These are phyloP conservation scores for Claviceps arundinis DNA, from an alignment of 2,329 filamentous ascomycete genomes.

Conservation along the genomic window DNA sequence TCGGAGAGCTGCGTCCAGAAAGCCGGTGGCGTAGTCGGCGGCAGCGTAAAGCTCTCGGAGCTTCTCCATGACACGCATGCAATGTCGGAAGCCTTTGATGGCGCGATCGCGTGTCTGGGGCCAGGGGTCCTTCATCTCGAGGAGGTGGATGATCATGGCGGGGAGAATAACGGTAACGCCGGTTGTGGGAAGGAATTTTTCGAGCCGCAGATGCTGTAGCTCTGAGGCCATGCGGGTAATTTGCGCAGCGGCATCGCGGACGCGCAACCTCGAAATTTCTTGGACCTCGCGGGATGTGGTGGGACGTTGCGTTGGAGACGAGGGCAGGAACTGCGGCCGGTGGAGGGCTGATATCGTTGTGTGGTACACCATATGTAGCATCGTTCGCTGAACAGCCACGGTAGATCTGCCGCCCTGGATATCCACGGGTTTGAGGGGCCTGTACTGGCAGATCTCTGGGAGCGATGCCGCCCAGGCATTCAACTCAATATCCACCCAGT, in stretches of 20 bases:
- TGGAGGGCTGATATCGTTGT: constrained; percentile 85
- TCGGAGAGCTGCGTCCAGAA: constrained; percentile 81
- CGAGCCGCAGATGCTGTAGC: constrained; percentile 58
- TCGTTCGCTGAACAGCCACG: constrained; percentile 59
- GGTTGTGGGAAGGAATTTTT: constrained; percentile 72
- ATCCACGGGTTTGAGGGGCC: constrained; percentile 38
- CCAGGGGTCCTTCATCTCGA: constrained; percentile 79
- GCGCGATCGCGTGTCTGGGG: constrained; percentile 58
- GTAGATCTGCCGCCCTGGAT: constrained; percentile 47
- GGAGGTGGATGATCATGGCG: constrained; percentile 83
- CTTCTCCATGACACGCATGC: constrained; percentile 82
- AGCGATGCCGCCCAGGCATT: constrained; percentile 64
- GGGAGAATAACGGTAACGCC: constrained; percentile 84
- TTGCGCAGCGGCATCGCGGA: constrained; percentile 69
- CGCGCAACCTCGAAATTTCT: constrained; percentile 69
- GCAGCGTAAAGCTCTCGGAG: constrained; percentile 83
- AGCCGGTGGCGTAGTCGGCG: constrained; percentile 90
- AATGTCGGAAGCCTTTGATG: constrained; percentile 72
- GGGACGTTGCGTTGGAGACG: constrained; percentile 41
- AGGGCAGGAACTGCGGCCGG: constrained; percentile 77
- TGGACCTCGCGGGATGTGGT: constrained; percentile 55
- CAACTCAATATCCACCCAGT: constrained; percentile 65
- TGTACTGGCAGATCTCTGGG: constrained; percentile 58
- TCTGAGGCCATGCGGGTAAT: constrained; percentile 76
- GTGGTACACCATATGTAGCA: constrained; percentile 88